These are phyloP conservation scores for Wickerhamomyces silvicola DNA, from an alignment of 805 yeast species.

Conservation along the genomic window DNA sequence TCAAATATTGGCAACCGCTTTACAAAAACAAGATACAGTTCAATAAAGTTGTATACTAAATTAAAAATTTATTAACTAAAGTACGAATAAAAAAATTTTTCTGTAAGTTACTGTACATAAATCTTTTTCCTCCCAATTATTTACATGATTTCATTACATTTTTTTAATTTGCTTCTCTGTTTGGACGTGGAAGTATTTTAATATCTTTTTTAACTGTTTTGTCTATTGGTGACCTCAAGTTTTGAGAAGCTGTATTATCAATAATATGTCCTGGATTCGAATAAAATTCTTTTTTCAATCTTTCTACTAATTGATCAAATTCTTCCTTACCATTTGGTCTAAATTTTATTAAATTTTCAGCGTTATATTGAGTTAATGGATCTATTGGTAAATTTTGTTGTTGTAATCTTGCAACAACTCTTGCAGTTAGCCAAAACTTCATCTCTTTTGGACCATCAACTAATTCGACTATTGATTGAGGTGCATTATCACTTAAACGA, in stretches of 20 bases:
- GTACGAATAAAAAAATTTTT: too few relatives aligned
- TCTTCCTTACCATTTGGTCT: constrained; percentile 44
- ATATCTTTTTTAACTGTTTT: constrained; percentile 14
- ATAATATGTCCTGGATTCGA: constrained; percentile 7
- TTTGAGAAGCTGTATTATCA: constrained; percentile 15
- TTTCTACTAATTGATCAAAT: constrained; percentile 59
- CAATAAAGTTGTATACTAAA: constrained; percentile 1
- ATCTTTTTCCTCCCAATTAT: too few relatives aligned
- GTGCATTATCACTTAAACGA: constrained; percentile 83
- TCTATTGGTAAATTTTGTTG: constrained; percentile 51
- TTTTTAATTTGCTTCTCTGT: too few relatives aligned
- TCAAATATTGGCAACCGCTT: constrained; percentile 45
- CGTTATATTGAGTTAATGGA: constrained; percentile 48
- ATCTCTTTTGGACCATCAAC: constrained; percentile 72
- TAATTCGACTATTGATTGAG: constrained; percentile 80
- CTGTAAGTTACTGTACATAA: too few relatives aligned
- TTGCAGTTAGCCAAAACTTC: constrained; percentile 72
- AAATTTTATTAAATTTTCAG: constrained; percentile 39
- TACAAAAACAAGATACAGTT: constrained; percentile 23
- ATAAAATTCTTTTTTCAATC: constrained; percentile 42
- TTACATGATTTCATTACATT: too few relatives aligned
- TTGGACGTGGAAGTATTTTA: constrained; percentile 16
- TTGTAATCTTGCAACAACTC: constrained; percentile 75
- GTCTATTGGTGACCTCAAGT: constrained; percentile 15
- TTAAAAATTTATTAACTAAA: not conserved